Base-by-base conservation (phyloP, 495 filamentous ascomycete genomes). In the Trichoderma gamsii region DNA sequence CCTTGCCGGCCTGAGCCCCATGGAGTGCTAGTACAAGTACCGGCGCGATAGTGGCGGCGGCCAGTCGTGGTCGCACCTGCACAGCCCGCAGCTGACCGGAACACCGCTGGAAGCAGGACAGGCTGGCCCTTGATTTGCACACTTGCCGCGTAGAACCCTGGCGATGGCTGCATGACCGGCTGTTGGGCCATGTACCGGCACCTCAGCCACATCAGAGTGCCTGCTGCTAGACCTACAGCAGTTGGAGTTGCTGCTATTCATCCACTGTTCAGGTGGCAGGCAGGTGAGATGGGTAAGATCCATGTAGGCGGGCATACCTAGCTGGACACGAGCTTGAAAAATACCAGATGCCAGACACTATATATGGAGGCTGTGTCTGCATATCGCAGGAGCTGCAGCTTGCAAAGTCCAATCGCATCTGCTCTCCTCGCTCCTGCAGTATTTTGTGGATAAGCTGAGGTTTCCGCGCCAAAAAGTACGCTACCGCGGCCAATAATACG, bases 71-170 rank as follows among this genome's bases (percentile, higher is more conserved):
- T 49, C n/a, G 44, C 15, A 12, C 49, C n/a, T 52, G 56, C 27
- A 61, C 27, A 29, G 56, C 56, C 56, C 25, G 56, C 56, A 61
- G 56, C 56, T 61, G 56, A 61, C 56, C 23, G 11, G 23, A 59
- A 59, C 35, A 9, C 7, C 35, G 35, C 35, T 38, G 35, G 35
- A 38, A 38, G 35, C 35, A 38, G 35, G 35, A 38, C 0, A 3
- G 5, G 35, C 2, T 38, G 35, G 5, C 35, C 35, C 3, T 38
- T 38, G 35, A 38, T n/a, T 49, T 4, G 18, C 18, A n/a, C 44
- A 49, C 8, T 38, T 38, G 35, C 35, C 4, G 35, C 35, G 35
- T 38, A 38, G 35, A 46, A 46, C 43, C 43, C 43, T 18, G 43
- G 43, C 43, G 18, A 18, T 18, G 12, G 43, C 43, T 52, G 21